Conservation (phyloP, 1,284 basidiomycete genomes). For the Ustilago curta region DNA sequence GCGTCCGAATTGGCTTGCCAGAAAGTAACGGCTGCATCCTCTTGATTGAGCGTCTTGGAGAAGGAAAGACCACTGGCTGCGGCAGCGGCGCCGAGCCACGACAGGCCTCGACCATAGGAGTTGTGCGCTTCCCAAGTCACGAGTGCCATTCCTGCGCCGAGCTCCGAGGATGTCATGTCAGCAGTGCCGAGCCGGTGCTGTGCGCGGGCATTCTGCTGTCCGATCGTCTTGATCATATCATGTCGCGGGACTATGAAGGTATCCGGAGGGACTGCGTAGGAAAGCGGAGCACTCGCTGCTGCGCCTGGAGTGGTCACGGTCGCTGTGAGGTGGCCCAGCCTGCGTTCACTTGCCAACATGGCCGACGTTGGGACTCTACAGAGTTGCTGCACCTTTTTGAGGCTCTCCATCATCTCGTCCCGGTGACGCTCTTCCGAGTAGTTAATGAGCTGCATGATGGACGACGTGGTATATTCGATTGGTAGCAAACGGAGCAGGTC, state of each 20-base stretch:
- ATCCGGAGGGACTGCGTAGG: conserved; percentile 24
- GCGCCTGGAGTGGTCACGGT: conserved; percentile 17
- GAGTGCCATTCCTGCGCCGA: conserved; percentile 40
- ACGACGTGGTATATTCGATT: conserved; percentile 44
- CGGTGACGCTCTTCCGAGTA: conserved; percentile 45
- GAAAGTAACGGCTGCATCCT: conserved; percentile 37
- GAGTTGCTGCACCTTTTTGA: conserved; percentile 37
- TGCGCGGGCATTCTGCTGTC: conserved; percentile 32
- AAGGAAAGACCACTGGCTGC: conserved; percentile 45
- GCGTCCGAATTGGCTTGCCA: conserved; percentile 46
- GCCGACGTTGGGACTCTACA: conserved; percentile 37
- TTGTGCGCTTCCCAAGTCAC: conserved; percentile 48
- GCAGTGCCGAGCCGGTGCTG: conserved; percentile 23
- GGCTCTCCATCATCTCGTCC: conserved; percentile 50
- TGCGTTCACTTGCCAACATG: conserved; percentile 33
- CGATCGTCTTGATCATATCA: conserved; percentile 43
- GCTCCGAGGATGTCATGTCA: conserved; percentile 15
- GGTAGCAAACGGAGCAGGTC: conserved; percentile 50
- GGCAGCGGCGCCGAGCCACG: conserved; percentile 46
- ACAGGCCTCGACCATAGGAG: conserved; percentile 39
- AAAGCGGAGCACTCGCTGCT: not conserved
- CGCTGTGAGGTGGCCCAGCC: conserved; percentile 15
- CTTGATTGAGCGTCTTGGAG: conserved; percentile 31
- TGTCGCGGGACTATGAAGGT: conserved; percentile 40
- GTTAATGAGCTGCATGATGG: conserved; percentile 51